Conservation (phyloP, 805 yeast species). For the Candida silvicultrix region DNA sequence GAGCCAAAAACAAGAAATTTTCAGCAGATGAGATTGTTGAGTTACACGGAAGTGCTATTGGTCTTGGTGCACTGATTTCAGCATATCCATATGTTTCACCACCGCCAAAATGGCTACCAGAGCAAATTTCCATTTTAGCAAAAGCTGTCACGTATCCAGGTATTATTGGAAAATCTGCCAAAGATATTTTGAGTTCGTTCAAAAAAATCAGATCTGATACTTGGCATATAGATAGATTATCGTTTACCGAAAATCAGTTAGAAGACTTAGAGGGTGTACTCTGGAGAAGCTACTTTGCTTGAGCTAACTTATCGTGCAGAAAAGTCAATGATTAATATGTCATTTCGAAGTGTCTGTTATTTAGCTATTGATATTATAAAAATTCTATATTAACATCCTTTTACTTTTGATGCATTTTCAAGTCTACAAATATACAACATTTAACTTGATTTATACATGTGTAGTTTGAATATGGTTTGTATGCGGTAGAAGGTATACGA, state of each 20-base stretch:
- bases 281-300: slow-evolving; percentile 88
- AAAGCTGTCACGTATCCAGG: slow-evolving; percentile 72
- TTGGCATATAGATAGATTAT: slow-evolving; percentile 84
- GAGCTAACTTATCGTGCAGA: too few relatives aligned
- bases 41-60: slow-evolving; percentile 83
- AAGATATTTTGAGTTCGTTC: slow-evolving; percentile 72
- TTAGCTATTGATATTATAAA: too few relatives aligned
- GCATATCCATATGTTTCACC: slow-evolving; percentile 92
- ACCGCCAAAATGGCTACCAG: slow-evolving; percentile 87
- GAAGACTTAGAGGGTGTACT: slow-evolving; percentile 92
- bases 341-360: too few relatives aligned
- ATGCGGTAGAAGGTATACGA: too few relatives aligned
- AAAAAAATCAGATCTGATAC: slow-evolving; percentile 92
- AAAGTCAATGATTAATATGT: too few relatives aligned
- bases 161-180: slow-evolving; percentile 75
- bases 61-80: slow-evolving; percentile 78
- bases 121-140: slow-evolving; percentile 61
- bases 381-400: too few relatives aligned
- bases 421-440: too few relatives aligned
- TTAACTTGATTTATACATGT: too few relatives aligned
- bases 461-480: too few relatives aligned
- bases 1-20: slow-evolving; percentile 24
- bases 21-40: slow-evolving; percentile 36
- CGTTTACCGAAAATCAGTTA: slow-evolving; percentile 70
- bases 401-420: too few relatives aligned